Base-by-base conservation (phyloP, 805 yeast genomes). In the Scheffersomyces amazonensis region DNA sequence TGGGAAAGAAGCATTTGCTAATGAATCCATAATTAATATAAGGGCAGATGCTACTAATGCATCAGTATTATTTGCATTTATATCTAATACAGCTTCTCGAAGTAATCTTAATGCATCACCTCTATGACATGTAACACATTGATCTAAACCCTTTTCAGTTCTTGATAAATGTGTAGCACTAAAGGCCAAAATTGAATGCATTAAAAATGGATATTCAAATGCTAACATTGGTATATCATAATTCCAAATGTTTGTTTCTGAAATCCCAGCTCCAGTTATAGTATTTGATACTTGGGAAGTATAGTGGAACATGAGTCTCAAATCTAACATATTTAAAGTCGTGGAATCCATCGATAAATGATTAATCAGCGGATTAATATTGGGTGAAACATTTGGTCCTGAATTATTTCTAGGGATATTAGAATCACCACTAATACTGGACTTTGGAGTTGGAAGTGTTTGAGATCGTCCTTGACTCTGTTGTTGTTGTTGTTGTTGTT, bases 31-130 rank as follows among this genome's bases (percentile, higher is more conserved):
- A 39, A 89, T 89, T 39, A 91, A 67, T 27, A 91, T 80, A 44
- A 90, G 72, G 0, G 96, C 96, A 36, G 95, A 81, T 0, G 97
- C 96, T 12, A 90, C 96, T 37, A 91, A 68, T 0, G 97, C 95
- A 60, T 91, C 98, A 1, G 95, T 85, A 50, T 90, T 90, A 35
- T 86, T 88, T 2, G 87, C 73, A 13, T 85, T 81, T 44, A 91
- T 87, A 45, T 86, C 81, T 47, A 87, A 68, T 3, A 91, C 96
- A 2, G 95, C 96, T 49, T 84, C 93, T 40, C 97, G 68, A 37
- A 91, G 64, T 31, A 88, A 64, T 37, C 89, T 66, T 34, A 91
- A 64, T 0, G 97, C 96, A 56, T 87, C 95, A 10, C 95, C 87
- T 29, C 97, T 65, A 61, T 91, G 97, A 35, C 80, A 73, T 0